These are phyloP conservation scores for Suillus variegatus DNA, from an alignment of 768 basidiomycete species.

Conservation along the genomic window DNA sequence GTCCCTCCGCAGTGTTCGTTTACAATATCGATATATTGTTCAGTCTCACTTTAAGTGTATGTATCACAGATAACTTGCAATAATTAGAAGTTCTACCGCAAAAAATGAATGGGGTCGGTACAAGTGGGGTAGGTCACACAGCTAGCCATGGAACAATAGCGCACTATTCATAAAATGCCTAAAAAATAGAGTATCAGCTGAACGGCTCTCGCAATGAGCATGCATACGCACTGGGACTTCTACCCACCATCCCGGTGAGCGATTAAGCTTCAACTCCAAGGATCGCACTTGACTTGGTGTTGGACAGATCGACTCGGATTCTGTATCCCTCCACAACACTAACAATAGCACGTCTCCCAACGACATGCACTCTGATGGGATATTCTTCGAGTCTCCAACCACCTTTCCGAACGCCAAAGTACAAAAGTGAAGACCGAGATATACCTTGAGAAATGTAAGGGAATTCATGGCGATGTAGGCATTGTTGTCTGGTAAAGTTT, in stretches of 20 bases:
- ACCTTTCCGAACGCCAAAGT: neutral
- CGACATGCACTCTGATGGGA: neutral
- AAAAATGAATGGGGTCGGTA: neutral
- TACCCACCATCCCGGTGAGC: conserved; percentile 5
- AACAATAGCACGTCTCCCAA: neutral
- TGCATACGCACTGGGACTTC: neutral
- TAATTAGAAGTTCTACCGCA: neutral
- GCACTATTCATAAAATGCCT: neutral
- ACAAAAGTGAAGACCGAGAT: neutral
- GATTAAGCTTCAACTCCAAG: neutral
- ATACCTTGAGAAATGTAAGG: neutral
- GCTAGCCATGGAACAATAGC: neutral
- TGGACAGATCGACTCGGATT: neutral
- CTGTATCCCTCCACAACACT: neutral
- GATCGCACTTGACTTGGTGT: neutral
- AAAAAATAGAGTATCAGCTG: neutral
- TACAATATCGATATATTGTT: neutral
- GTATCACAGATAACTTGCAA: neutral
- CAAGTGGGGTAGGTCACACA: neutral
- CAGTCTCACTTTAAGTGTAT: neutral
- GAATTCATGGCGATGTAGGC: neutral
- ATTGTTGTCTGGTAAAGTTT: neutral
- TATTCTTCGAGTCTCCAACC: neutral
- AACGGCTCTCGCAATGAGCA: neutral
- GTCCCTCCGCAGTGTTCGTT: neutral